Evolutionary conservation across 1,139 yeast species (phyloP).

Genomic region (Debaryomyces sp.): DNA sequence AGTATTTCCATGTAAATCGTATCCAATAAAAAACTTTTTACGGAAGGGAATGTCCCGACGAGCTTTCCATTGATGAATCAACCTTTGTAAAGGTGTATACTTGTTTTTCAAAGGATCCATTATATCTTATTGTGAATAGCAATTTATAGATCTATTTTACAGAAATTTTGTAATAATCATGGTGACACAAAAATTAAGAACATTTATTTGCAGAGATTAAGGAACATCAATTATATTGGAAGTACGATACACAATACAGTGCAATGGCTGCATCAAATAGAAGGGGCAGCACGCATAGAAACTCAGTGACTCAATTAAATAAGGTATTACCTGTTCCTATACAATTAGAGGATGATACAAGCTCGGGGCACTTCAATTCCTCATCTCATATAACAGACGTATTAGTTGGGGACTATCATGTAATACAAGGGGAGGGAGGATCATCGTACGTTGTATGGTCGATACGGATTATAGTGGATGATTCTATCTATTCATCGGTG

Average conservation of each 20-base stretch:
- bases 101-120: constrained; percentile 44
- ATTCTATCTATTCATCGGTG: constrained; percentile 50
- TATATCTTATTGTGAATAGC: not conserved
- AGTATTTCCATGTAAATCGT: constrained; percentile 79
- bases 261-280: constrained; percentile 1
- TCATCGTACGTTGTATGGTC: constrained; percentile 52
- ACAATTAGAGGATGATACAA: constrained; percentile 33
- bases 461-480: constrained; percentile 45
- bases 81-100: constrained; percentile 45
- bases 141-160: not conserved
- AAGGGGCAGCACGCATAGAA: constrained; percentile 11
- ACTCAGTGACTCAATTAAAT: constrained; percentile 32
- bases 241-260: not conserved
- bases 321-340: constrained; percentile 43
- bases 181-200: constrained; percentile 20
- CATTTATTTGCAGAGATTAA: not conserved
- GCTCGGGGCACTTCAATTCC: constrained; percentile 24
- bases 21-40: constrained; percentile 60
- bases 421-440: constrained; percentile 41
- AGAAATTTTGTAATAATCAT: constrained; percentile 16
- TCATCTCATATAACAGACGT: constrained; percentile 39
- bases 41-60: constrained; percentile 68
- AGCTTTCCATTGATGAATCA: constrained; percentile 62
- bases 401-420: constrained; percentile 42
- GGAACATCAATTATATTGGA: not conserved